Conservation (phyloP, 2,329 filamentous ascomycete genomes). For the Hypoxylon sp. region DNA sequence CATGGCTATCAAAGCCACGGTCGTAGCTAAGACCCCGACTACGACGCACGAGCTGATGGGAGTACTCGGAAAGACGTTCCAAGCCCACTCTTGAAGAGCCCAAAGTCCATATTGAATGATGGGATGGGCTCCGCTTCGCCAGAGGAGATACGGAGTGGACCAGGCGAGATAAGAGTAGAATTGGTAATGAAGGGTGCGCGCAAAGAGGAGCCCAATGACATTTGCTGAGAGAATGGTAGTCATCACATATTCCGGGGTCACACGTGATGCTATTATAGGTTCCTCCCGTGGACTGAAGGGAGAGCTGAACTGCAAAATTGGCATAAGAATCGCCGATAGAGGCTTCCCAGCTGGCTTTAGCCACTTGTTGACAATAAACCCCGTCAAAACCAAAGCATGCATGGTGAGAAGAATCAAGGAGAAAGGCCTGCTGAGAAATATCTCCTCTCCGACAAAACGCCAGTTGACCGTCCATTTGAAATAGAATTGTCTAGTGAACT, state of each 20-base stretch:
- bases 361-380: constrained; percentile 79
- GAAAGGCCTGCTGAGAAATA: constrained; percentile 79
- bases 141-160: constrained; percentile 88
- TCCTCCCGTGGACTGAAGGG: constrained; percentile 68
- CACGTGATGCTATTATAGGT: constrained; percentile 65
- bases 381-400: constrained; percentile 74
- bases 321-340: constrained; percentile 65
- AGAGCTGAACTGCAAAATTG: constrained; percentile 59
- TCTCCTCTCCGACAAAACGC: constrained; percentile 89
- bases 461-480: constrained; percentile 99
- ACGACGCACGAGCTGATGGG: constrained; percentile 69
- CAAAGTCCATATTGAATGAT: constrained; percentile 77
- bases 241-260: constrained; percentile 80
- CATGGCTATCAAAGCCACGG: constrained; percentile 69
- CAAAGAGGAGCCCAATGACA: constrained; percentile 84
- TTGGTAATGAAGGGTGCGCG: constrained; percentile 91
- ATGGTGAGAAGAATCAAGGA: constrained; percentile 73
- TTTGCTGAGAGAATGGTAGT: constrained; percentile 83
- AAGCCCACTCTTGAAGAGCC: constrained; percentile 88
- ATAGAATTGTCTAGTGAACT: constrained; percentile 89
- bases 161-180: constrained; percentile 94
- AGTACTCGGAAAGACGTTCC: constrained; percentile 93
- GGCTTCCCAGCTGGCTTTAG: constrained; percentile 74
- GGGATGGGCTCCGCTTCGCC: constrained; percentile 79
- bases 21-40: constrained; percentile 76